Conservation (phyloP, 352 stramenopile species). For the Phytophthora capsici region DNA sequence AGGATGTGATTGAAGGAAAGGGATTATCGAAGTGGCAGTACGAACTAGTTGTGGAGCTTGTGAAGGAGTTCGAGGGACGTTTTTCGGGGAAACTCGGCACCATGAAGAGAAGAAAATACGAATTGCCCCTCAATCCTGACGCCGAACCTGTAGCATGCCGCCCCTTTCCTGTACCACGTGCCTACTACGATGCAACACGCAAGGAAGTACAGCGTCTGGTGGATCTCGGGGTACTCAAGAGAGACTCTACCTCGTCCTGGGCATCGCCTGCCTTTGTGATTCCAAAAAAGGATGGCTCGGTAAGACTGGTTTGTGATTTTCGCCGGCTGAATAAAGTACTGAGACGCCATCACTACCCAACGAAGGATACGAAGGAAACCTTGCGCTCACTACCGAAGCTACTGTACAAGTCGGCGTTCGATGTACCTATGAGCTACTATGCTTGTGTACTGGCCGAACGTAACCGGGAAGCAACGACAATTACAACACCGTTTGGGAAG, state of each 20-base stretch:
- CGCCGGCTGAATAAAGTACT: neutral
- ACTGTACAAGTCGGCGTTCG: neutral
- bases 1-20: neutral
- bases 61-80: neutral
- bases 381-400: neutral
- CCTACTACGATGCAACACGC: neutral
- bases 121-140: neutral
- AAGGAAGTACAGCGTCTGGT: neutral
- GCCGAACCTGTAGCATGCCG: neutral
- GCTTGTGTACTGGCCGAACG: neutral
- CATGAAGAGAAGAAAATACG: neutral
- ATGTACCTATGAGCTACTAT: conserved; percentile 1
- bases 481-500: neutral
- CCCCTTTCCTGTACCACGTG: neutral
- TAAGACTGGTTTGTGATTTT: conserved; percentile 4
- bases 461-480: neutral
- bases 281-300: conserved; percentile 5
- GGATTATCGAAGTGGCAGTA: neutral
- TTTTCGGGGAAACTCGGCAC: neutral
- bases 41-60: neutral
- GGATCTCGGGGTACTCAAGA: neutral
- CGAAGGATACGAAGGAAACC: neutral
- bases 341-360: neutral
- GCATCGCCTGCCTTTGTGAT: conserved; percentile 6
- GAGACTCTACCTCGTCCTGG: neutral